Conservation (phyloP, 257 asterid species). For the Penstemon eatonii region DNA sequence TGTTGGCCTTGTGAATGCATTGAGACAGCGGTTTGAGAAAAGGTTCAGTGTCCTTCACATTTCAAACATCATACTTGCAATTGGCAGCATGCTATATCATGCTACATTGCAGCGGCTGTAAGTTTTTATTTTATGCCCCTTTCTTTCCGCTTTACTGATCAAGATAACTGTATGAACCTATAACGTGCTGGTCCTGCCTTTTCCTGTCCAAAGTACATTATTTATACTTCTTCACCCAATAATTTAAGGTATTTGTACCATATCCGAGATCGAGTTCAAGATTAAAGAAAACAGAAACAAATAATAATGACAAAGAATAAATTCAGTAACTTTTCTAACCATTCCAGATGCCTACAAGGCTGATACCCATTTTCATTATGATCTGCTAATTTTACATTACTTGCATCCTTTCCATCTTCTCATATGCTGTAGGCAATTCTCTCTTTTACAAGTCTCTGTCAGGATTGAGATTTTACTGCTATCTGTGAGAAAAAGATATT, state of each 20-base stretch:
- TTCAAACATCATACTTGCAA: constrained; percentile 83
- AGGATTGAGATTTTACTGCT: not conserved
- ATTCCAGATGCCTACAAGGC: constrained; percentile 6
- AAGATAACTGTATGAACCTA: not conserved
- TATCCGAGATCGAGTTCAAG: not conserved
- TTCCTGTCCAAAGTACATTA: not conserved
- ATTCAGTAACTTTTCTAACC: not conserved
- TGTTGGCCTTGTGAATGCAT: constrained; percentile 74
- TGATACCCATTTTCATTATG: not conserved
- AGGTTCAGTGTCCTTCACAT: constrained; percentile 89
- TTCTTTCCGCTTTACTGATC: constrained; percentile 20
- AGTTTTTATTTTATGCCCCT: constrained; percentile 38
- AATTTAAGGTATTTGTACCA: not conserved
- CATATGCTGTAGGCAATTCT: not conserved
- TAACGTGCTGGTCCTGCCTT: constrained; percentile 2
- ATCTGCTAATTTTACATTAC: not conserved
- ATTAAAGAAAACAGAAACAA: not conserved
- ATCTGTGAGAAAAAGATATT: not conserved
- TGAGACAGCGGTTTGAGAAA: constrained; percentile 85
- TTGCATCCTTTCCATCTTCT: not conserved
- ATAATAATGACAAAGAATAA: not conserved
- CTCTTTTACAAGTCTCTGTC: not conserved
- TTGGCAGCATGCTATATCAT: constrained; percentile 90
- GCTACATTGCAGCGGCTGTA: constrained; percentile 87
- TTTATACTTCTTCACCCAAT: not conserved